Evolutionary conservation across 257 asterid genomes (phyloP).

Genomic region (Cordia subcordata): DNA sequence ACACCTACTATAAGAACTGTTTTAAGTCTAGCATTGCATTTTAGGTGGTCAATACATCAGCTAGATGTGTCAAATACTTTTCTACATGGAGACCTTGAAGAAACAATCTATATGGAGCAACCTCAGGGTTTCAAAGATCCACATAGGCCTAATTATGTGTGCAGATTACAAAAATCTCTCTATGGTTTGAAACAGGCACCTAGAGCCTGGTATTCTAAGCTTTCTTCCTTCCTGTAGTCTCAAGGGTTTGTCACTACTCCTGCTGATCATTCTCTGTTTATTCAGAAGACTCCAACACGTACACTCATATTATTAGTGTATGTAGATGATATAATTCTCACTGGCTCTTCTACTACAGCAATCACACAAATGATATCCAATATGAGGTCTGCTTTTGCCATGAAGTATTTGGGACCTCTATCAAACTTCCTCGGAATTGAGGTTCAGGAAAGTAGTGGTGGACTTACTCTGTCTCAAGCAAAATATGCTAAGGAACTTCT

Average conservation of each 20-base stretch:
- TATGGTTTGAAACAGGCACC: constrained; percentile 1
- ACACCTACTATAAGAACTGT: background rate
- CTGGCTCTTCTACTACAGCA: too few relatives aligned
- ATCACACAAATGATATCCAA: too few relatives aligned
- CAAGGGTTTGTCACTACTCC: background rate
- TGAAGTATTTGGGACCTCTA: too few relatives aligned
- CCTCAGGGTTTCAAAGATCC: background rate
- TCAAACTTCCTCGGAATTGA: too few relatives aligned
- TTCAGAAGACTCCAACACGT: too few relatives aligned
- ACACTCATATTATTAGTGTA: too few relatives aligned
- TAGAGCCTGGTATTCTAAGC: background rate
- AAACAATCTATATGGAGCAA: background rate
- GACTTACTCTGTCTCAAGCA: too few relatives aligned
- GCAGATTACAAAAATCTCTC: background rate
- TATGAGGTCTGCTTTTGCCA: too few relatives aligned
- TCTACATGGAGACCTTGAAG: background rate
- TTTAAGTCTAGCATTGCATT: background rate
- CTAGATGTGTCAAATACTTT: background rate
- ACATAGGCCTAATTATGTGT: background rate
- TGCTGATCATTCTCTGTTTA: background rate
- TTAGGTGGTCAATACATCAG: background rate
- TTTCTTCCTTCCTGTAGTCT: background rate
- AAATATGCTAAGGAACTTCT: too few relatives aligned
- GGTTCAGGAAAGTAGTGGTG: too few relatives aligned
- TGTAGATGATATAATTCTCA: too few relatives aligned